Percentiles rank a stretch among this genome's conserved stretches.
Evolutionary conservation across 2,329 filamentous ascomycete species (phyloP).

Genomic region (Arthrobotrys iridis): DNA sequence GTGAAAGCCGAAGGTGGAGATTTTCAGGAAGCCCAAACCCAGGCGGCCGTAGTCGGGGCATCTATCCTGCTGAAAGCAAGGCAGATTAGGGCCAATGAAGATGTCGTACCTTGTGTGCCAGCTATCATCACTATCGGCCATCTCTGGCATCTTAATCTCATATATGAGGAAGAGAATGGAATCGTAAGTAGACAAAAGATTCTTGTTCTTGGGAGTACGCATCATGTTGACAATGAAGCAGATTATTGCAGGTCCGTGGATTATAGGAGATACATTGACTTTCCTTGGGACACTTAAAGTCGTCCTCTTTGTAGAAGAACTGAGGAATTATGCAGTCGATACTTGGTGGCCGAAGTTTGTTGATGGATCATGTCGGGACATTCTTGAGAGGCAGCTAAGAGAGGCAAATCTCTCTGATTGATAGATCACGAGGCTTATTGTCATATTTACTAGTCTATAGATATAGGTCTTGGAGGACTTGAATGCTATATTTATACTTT

Average conservation of each 20-base stretch:
- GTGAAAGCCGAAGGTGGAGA: slow-evolving; percentile 2
- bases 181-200: background rate
- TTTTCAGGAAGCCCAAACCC: slow-evolving; percentile 1
- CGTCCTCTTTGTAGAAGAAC: background rate
- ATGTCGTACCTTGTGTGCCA: background rate
- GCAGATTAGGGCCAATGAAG: background rate
- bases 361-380: background rate
- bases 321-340: background rate
- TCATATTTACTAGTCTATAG: too few species aligned
- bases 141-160: background rate
- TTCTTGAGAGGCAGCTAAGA: background rate
- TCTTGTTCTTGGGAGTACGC: background rate
- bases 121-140: background rate
- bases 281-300: slow-evolving; percentile 2
- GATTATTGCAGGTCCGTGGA: background rate
- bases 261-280: background rate
- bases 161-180: slow-evolving; percentile 2
- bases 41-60: background rate
- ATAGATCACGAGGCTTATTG: too few species aligned
- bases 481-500: too few species aligned
- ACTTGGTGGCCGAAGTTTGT: slow-evolving; percentile 20
- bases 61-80: background rate
- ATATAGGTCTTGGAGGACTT: too few species aligned
- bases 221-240: background rate
- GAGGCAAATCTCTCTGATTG: too few species aligned